These are phyloP conservation scores for Vaucheria bursata DNA, from an alignment of 352 stramenopile genomes.

Conservation along the genomic window DNA sequence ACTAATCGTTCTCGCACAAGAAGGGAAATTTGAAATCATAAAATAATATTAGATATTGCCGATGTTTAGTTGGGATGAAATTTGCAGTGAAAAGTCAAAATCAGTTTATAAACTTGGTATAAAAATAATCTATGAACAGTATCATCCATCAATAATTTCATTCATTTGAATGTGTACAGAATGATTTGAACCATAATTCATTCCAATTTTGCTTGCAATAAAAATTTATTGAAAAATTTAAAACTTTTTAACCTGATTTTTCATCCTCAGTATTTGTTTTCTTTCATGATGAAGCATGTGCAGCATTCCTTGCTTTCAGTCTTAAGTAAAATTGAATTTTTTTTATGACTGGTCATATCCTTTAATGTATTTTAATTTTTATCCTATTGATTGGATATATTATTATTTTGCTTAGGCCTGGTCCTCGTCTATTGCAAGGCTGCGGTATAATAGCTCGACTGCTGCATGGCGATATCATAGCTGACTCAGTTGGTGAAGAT, in stretches of 20 bases:
- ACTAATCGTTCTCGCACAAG: too few species aligned
- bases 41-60: too few species aligned
- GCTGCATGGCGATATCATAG: constrained; percentile 23
- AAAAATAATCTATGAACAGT: too few species aligned
- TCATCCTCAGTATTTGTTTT: not conserved
- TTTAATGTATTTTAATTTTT: not conserved
- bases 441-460: constrained; percentile 34
- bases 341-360: not conserved
- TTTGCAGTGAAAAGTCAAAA: too few species aligned
- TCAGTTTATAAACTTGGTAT: too few species aligned
- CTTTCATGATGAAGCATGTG: not conserved
- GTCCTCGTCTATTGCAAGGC: constrained; percentile 31
- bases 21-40: too few species aligned
- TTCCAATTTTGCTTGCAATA: too few species aligned
- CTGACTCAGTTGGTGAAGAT: constrained; percentile 25
- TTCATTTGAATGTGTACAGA: too few species aligned
- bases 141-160: too few species aligned
- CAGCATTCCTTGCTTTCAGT: not conserved
- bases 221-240: not conserved
- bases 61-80: too few species aligned
- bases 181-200: too few species aligned
- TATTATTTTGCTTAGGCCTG: constrained; percentile 10
- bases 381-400: not conserved
- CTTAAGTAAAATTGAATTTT: not conserved
- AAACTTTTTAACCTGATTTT: not conserved